Base-by-base conservation (phyloP, 164 flowering plant species). In the Aristolochia fimbriata region DNA sequence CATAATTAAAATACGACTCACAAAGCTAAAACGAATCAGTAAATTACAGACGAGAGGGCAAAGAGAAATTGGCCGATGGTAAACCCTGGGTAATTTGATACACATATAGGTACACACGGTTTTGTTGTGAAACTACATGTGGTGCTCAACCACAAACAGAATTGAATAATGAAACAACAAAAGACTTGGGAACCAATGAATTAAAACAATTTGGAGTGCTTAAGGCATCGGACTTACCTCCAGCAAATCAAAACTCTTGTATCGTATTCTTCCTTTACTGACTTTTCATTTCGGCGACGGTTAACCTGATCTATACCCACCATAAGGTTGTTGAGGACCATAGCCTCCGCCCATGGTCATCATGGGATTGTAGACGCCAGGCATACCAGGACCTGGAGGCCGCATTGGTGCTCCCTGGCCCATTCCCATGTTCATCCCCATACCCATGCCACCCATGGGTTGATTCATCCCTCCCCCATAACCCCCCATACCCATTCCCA, bases 301-400 rank as follows among this genome's bases (percentile, higher is more conserved):
- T 10, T 7, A 19, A 64, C 46, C 61, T 81, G 69, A 92, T 72
- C 86, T 61, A 47, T 91, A 90, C 21, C 93, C 89, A 20, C 88
- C 85, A 61, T 88, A 87, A 46, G 86, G 87, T 52, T 81, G 90
- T 66, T 85, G 98, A 51, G 86, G 62, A 54, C 66, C 65, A 75
- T 78, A 85, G 22, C 82, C 83, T 43, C 87, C 87, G 51, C 87
- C 87, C 15, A 68, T 16, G 9, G 95, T 93, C 88, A 84, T 85
- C 81, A 75, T 76, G 1, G 86, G 91, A 61, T 84, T 83, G 68
- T 84, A 84, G 16, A 70, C 78, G 41, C 75, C 76, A 5, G 76
- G 71, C 71, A 76, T 73, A 52, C 69, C 62, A 17, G 80, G 62
- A 50, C 82, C 82, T 19, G 61, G 22, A 19, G 69, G 64, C 22